Evolutionary conservation across 495 filamentous ascomycete genomes (phyloP), one percentile per base, ranked within the genome.

Genomic region (Amphirosellinia nigrospora): DNA sequence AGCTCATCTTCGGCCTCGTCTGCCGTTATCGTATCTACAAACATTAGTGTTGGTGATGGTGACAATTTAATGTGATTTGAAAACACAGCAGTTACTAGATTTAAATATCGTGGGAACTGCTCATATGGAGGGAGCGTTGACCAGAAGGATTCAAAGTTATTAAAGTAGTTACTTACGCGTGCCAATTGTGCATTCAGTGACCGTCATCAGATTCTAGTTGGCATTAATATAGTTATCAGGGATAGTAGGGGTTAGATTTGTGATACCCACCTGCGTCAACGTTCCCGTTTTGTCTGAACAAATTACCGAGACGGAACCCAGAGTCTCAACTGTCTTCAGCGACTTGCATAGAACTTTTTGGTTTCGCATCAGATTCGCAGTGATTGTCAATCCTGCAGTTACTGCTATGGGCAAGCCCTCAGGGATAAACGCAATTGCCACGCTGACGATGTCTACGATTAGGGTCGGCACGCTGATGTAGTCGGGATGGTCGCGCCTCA

Each of bases 271-370:
- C 79, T 85, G 81, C 1, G 90, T 91, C 50, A 92, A 78, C 0
- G 89, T 92, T 19, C 90, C 90, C 0, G 89, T 92, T 78, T 91
- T 92, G 73, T 92, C 89, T 4, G 86, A 90, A 75, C 89, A 91
- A 50, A 91, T 89, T 21, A 90, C 86, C 0, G 84, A 86, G 4
- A 92, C 90, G 9, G 88, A 82, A 4, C 90, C 90, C 0, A 92
- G 82, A 0, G 90, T 91, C 79, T 93, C 91, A 0, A 92, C 89
- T 0, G 89, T 90, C 76, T 88, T 87, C 61, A 92, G 78, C 0
- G 86, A 87, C 73, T 91, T 91, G 82, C 87, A 89, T 3, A 92
- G 79, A 39, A 91, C 83, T 58, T 89, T 89, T 72, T 89, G 86
- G 66, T 86, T 85, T 70, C 82, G 82, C 89, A 92, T 90, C 32